These are phyloP conservation scores for Actinomucor elegans DNA, from an alignment of 371 early-diverging fungal genomes.

Conservation along the genomic window DNA sequence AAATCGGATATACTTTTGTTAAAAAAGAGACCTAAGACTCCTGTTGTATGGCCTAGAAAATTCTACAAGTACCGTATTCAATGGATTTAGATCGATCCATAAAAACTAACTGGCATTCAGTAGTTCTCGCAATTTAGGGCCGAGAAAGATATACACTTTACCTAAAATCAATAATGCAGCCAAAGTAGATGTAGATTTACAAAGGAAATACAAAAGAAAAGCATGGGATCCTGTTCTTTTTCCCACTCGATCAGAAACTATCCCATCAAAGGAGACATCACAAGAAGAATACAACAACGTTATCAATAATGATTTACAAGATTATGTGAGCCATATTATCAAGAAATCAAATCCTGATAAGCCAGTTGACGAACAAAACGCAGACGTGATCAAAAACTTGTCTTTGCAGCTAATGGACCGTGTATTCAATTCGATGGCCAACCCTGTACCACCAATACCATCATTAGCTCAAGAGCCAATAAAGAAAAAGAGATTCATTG, in stretches of 20 bases:
- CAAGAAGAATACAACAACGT: too few relatives aligned
- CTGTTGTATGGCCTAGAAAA: background rate
- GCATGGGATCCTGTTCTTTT: constrained; percentile 1
- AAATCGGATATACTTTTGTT: background rate
- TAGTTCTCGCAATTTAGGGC: too few relatives aligned
- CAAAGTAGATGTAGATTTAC: background rate
- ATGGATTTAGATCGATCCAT: too few relatives aligned
- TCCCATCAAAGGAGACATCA: too few relatives aligned
- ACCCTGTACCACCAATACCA: too few relatives aligned
- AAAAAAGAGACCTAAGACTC: background rate
- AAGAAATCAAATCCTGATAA: too few relatives aligned
- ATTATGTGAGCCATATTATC: too few relatives aligned
- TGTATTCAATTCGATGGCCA: background rate
- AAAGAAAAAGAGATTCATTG: too few relatives aligned
- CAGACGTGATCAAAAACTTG: background rate
- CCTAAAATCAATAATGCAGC: background rate
- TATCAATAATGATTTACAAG: too few relatives aligned
- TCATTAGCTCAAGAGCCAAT: too few relatives aligned
- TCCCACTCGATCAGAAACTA: too few relatives aligned
- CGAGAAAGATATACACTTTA: background rate
- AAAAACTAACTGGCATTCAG: too few relatives aligned
- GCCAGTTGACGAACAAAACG: background rate
- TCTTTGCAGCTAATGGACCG: background rate
- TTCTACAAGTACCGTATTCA: background rate
- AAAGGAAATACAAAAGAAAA: background rate